Evolutionary conservation across 371 early-diverging fungal species (phyloP), one percentile per base, ranked within the genome.

Genomic region (Polyrhizophydium stewartii): DNA sequence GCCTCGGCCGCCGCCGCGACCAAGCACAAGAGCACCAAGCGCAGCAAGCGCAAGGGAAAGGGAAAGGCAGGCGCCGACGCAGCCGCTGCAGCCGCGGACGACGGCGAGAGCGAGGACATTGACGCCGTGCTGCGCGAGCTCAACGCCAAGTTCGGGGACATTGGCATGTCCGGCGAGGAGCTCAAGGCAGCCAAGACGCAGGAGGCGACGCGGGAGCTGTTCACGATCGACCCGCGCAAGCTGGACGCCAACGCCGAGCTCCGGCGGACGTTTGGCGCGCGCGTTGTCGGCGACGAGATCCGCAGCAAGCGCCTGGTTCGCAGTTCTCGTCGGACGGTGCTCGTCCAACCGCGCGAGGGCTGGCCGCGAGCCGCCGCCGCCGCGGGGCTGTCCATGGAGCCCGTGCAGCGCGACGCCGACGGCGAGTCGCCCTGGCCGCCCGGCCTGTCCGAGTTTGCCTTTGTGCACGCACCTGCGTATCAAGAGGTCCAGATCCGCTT

Each of bases 201-300:
- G 3, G 33, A 2, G 7, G 10, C 16, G 2, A 10, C 10, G 2
- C 19, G 12, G 10, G 19, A 80, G 49, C 72, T 89, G 55, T 61
- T 92, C 30, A 70, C 74, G 1, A 78, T 87, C 52, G 89, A 92
- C 25, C 64, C 83, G 30, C 81, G 85, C 38, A 74, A 74, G 61
- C 71, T 93, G 58, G 92, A 93, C 68, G 86, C 92, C 17, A 90
- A 90, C 62, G 88, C 88, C 21, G 96, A 95, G 69, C 91, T 93
- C 83, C 86, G 87, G 31, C 82, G 89, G 22, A 79, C 91, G 78
- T 94, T 95, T 82, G 94, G 94, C 10, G 88, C 92, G 0, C 85
- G 85, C 33, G 86, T 92, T 28, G 87, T 80, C 28, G 43, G 51
- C 21, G 49, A 51, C 3, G 52, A 51, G 3, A 19, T 27, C 52